These are phyloP conservation scores for Dichotomopilus funicola DNA, from an alignment of 2,329 filamentous ascomycete genomes.

Conservation along the genomic window DNA sequence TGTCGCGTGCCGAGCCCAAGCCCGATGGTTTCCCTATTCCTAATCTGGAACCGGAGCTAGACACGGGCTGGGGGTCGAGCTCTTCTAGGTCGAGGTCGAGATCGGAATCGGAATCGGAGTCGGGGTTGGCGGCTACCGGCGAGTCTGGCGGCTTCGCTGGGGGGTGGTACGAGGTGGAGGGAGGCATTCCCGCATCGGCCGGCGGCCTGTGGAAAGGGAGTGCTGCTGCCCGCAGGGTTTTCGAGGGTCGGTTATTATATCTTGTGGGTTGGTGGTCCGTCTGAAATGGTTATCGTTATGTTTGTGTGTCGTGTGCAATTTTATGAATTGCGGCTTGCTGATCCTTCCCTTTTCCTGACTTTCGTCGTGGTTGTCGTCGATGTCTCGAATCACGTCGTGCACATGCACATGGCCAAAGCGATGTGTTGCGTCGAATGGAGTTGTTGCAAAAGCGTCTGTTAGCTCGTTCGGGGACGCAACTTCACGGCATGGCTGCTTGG, in stretches of 20 bases:
- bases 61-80: slow-evolving; percentile 55
- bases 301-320: background rate
- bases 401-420: slow-evolving; percentile 6
- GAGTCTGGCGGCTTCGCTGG: slow-evolving; percentile 58
- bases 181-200: slow-evolving; percentile 41
- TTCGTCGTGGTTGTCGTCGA: background rate
- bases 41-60: slow-evolving; percentile 31
- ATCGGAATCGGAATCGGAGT: slow-evolving; percentile 65
- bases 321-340: background rate
- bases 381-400: slow-evolving; percentile 2
- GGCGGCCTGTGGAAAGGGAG: background rate
- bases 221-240: background rate
- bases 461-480: background rate
- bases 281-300: no score
- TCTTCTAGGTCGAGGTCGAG: slow-evolving; percentile 72
- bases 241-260: no score
- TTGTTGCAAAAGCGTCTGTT: background rate
- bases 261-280: no score
- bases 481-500: background rate
- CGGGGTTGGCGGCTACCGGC: slow-evolving; percentile 36
- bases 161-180: slow-evolving; percentile 42
- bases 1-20: slow-evolving; percentile 49
- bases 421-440: background rate
- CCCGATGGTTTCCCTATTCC: slow-evolving; percentile 22
- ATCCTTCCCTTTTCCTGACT: background rate